Percentiles rank a stretch among this genome's conserved stretches.
These are phyloP conservation scores for Eutrema salsugineum DNA, from an alignment of 441 rosid species.

Conservation along the genomic window DNA sequence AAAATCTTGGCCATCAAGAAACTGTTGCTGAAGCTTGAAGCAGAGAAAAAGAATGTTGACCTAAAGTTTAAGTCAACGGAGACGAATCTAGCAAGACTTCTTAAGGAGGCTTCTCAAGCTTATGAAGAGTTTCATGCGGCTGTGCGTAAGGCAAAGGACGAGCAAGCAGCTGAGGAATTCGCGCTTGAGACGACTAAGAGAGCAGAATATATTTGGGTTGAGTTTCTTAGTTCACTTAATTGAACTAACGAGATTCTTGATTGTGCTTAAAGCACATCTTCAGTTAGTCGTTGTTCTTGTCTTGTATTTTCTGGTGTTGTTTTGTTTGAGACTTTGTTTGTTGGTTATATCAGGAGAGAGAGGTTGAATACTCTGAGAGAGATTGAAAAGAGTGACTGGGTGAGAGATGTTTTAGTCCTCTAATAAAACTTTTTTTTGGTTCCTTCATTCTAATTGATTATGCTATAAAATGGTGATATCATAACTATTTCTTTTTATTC, in stretches of 20 bases:
- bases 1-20: slow-evolving; percentile 30
- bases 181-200: slow-evolving; percentile 30
- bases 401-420: slow-evolving; percentile 10
- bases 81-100: slow-evolving; percentile 17
- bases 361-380: slow-evolving; percentile 12
- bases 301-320: slow-evolving; percentile 19
- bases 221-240: slow-evolving; percentile 33
- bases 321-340: slow-evolving; percentile 32
- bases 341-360: slow-evolving; percentile 27
- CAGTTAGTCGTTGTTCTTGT: slow-evolving; percentile 28
- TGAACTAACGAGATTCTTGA: slow-evolving; percentile 30
- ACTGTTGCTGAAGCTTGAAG: slow-evolving; percentile 30
- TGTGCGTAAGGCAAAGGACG: slow-evolving; percentile 30
- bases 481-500: not conserved
- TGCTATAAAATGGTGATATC: not conserved
- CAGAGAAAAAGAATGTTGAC: slow-evolving; percentile 23
- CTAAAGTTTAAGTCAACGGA: slow-evolving; percentile 11
- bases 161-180: slow-evolving; percentile 32
- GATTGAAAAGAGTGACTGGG: not conserved
- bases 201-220: slow-evolving; percentile 28
- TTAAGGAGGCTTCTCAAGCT: slow-evolving; percentile 30
- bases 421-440: not conserved
- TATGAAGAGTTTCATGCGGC: slow-evolving; percentile 32
- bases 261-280: slow-evolving; percentile 15
- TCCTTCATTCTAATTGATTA: not conserved